Evolutionary conservation across 2,329 filamentous ascomycete species (phyloP).

Genomic region (Fusarium foetens): DNA sequence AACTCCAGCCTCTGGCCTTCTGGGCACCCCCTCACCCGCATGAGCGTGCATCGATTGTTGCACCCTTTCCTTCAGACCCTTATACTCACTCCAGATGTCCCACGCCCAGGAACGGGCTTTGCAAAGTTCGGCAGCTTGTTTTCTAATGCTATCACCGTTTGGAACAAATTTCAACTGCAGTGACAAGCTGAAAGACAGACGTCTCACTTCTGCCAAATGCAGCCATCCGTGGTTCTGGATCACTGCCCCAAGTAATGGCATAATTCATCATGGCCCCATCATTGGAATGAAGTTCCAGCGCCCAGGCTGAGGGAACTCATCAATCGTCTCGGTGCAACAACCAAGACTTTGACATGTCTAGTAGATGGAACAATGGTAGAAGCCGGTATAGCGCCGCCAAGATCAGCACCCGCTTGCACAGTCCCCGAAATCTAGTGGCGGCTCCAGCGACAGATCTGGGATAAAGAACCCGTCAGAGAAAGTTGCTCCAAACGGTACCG

Average conservation of each 20-base stretch:
- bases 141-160: background rate
- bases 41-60: slow-evolving; percentile 23
- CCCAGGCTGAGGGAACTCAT: slow-evolving; percentile 30
- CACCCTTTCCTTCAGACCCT: background rate
- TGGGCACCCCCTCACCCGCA: background rate
- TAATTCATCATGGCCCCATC: slow-evolving; percentile 20
- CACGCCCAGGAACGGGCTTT: slow-evolving; percentile 27
- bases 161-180: background rate
- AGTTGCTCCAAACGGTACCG: slow-evolving; percentile 4
- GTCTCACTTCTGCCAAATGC: slow-evolving; percentile 10
- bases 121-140: background rate
- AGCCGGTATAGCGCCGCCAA: slow-evolving; percentile 15
- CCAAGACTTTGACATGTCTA: slow-evolving; percentile 22
- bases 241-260: slow-evolving; percentile 13
- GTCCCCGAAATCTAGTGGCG: slow-evolving; percentile 24
- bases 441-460: slow-evolving; percentile 24
- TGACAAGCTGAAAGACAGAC: background rate
- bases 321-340: slow-evolving; percentile 9
- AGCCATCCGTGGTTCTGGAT: slow-evolving; percentile 20
- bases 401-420: slow-evolving; percentile 12
- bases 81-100: slow-evolving; percentile 20
- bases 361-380: slow-evolving; percentile 26
- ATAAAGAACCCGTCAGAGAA: slow-evolving; percentile 11
- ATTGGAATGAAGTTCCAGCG: slow-evolving; percentile 37
- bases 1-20: slow-evolving; percentile 18